These are phyloP conservation scores for Aspergillus pseudotamarii DNA, from an alignment of 2,329 filamentous ascomycete species.

Conservation along the genomic window DNA sequence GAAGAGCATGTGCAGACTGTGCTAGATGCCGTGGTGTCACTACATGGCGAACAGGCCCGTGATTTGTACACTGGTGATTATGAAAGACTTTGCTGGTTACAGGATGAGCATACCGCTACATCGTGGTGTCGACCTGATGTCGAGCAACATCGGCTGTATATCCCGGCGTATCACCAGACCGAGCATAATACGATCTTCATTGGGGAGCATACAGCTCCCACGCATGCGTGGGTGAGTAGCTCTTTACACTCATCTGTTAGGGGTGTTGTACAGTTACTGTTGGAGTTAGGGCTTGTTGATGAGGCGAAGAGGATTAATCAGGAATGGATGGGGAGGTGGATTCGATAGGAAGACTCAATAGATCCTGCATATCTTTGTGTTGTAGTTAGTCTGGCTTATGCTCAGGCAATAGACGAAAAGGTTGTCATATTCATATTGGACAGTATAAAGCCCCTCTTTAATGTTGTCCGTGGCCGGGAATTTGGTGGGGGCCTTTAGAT, in stretches of 20 bases:
- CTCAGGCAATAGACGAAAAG: no score
- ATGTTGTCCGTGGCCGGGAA: no score
- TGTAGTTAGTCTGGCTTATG: no score
- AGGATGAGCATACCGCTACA: conserved; percentile 33
- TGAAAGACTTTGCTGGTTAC: conserved; percentile 37
- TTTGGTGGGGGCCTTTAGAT: no score
- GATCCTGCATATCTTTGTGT: not conserved
- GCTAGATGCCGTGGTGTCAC: conserved; percentile 30
- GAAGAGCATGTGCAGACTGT: conserved; percentile 32
- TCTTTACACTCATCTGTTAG: conserved; percentile 33
- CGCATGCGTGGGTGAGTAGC: conserved; percentile 38
- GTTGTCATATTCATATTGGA: no score
- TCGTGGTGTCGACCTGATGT: conserved; percentile 34
- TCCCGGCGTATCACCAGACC: conserved; percentile 36
- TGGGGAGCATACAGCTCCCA: conserved; percentile 40
- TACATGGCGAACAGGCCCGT: conserved; percentile 31
- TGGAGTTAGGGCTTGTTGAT: conserved; percentile 66
- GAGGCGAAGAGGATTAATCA: conserved; percentile 67
- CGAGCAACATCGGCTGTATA: conserved; percentile 38
- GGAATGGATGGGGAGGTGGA: conserved; percentile 71
- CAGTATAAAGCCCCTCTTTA: no score
- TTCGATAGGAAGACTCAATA: conserved; percentile 29
- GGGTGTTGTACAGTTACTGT: conserved; percentile 34
- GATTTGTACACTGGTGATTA: conserved; percentile 37
- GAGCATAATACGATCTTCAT: conserved; percentile 40